Base-by-base conservation (phyloP, 2,329 filamentous ascomycete species). In the Beauveria medogensis region DNA sequence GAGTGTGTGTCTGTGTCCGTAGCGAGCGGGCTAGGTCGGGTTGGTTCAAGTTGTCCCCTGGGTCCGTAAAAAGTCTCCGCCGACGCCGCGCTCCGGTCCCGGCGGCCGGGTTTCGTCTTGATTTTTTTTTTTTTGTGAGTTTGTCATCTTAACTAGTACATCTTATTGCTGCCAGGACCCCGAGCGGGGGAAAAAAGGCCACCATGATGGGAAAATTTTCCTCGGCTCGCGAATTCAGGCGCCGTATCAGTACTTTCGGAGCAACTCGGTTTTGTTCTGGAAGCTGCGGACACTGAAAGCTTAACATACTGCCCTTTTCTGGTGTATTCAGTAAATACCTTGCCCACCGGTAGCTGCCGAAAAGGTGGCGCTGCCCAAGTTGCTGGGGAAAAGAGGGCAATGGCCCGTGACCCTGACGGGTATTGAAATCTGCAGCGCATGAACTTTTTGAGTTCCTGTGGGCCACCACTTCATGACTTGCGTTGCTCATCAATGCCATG, bases 51-150 rank as follows among this genome's bases (percentile, higher is more conserved):
- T 34, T 40, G 37, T 9, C 20, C 14, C 14, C 30, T 43, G 52
- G 52, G 22, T 28, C 52, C 37, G 37, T 26, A 55, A 10, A 28
- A 43, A n/a, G 10, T 37, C 54, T 28, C 54, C 43, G 28, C 55
- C 46, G 9, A 18, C 24, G 44, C 55, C 55, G 46, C 37, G 44
- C 55, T 58, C 55, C 55, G 46, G 55, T 58, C 55, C 55, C 55
- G 55, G 55, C 55, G 44, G 30, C 54, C 54, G 28, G 54, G 43
- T 47, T 34, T 48, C 43, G 54, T 56, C 53, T 55, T 46, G 30
- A 34, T 34, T 34, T 34, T 34, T 34, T 34, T 34, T 34, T 12
- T 14, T 30, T 30, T 2, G 30, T 34, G 8, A 16, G 5, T 18
- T 24, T 40, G 12, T 24, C 41, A 46, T 46, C 53, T 56, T 20